Percentiles rank a stretch among this genome's conserved stretches.
Conservation (phyloP, 352 stramenopile species). For the Phytophthora colocasiae region DNA sequence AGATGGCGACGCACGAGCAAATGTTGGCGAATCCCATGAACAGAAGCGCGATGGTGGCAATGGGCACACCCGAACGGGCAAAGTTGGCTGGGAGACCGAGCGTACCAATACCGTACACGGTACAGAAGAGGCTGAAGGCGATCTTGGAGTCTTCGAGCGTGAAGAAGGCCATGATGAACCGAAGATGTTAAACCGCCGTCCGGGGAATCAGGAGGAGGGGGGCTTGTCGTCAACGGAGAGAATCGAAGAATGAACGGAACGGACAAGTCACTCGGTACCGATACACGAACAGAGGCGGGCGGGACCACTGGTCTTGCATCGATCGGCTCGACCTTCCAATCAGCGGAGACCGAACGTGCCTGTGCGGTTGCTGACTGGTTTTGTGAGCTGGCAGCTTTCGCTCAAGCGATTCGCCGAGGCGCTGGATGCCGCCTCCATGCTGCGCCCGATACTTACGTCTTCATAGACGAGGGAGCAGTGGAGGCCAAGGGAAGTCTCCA, state of each 20-base stretch:
- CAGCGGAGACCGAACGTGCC: slow-evolving; percentile 29
- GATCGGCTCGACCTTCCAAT: slow-evolving; percentile 23
- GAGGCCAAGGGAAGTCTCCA: slow-evolving; percentile 18
- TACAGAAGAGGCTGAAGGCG: slow-evolving; percentile 70
- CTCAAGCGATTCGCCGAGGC: slow-evolving; percentile 27
- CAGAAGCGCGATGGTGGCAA: slow-evolving; percentile 54
- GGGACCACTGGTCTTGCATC: slow-evolving; percentile 13
- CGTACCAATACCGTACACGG: slow-evolving; percentile 72
- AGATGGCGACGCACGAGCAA: slow-evolving; percentile 61
- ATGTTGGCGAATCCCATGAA: slow-evolving; percentile 75
- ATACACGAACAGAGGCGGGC: slow-evolving; percentile 20
- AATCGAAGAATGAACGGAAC: slow-evolving; percentile 24
- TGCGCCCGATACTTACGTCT: slow-evolving; percentile 20
- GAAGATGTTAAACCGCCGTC: slow-evolving; percentile 22
- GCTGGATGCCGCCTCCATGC: slow-evolving; percentile 27
- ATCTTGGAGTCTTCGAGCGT: slow-evolving; percentile 69
- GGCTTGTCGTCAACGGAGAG: slow-evolving; percentile 21
- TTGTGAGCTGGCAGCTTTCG: slow-evolving; percentile 23
- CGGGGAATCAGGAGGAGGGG: slow-evolving; percentile 8
- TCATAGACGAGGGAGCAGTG: slow-evolving; percentile 13
- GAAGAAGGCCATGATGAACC: slow-evolving; percentile 53
- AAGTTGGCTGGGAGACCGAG: slow-evolving; percentile 72
- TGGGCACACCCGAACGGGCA: slow-evolving; percentile 52
- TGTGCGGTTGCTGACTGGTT: slow-evolving; percentile 19
- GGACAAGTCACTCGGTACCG: background rate